Percentiles rank a stretch among this genome's conserved stretches.
Conservation (phyloP, 2,329 filamentous ascomycete genomes). For the Apiospora marii region DNA sequence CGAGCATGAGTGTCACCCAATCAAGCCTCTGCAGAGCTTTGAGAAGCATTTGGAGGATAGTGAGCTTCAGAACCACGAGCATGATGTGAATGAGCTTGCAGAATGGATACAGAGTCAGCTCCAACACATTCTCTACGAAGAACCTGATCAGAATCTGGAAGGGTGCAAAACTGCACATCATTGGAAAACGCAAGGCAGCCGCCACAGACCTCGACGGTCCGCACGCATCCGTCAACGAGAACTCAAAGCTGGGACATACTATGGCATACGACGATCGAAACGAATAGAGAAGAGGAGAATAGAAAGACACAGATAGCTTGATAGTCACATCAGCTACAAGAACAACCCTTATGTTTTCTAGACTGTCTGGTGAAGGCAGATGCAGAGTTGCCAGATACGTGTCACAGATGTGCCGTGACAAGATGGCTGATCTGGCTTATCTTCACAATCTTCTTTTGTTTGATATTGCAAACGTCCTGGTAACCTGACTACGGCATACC, state of each 20-base stretch:
- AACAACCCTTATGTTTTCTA: too few species aligned
- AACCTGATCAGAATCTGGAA: background rate
- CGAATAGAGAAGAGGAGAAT: background rate
- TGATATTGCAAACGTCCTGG: slow-evolving; percentile 49
- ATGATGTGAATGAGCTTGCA: background rate
- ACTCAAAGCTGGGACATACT: background rate
- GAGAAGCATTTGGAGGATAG: background rate
- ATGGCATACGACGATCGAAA: background rate
- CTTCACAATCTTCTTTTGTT: slow-evolving; percentile 24
- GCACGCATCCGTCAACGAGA: background rate
- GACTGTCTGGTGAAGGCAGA: too few species aligned
- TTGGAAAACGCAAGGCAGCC: background rate
- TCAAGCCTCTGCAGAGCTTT: background rate
- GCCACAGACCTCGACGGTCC: background rate
- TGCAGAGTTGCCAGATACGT: too few species aligned
- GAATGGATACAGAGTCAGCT: background rate
- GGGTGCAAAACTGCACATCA: background rate
- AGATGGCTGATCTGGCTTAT: background rate
- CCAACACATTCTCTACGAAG: background rate
- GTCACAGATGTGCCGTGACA: too few species aligned
- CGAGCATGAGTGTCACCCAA: background rate
- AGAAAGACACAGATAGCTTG: background rate
- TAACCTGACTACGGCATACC: slow-evolving; percentile 43
- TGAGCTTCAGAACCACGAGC: background rate
- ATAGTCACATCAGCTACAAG: background rate